Conservation (phyloP, 805 yeast genomes). For the Ogataea naganishii region DNA sequence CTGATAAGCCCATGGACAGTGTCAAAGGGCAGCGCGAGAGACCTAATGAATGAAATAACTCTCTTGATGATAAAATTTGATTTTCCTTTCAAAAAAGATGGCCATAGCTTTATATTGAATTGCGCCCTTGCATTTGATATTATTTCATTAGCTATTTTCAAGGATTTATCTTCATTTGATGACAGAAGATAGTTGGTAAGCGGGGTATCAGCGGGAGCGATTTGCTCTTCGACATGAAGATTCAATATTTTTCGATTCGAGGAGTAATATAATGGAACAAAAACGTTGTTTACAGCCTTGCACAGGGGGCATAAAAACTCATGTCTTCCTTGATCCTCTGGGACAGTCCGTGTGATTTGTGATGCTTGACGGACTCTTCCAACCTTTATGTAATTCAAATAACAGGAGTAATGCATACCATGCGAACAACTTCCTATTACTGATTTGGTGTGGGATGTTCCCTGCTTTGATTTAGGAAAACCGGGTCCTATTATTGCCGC, state of each 20-base stretch:
- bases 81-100: too few relatives aligned
- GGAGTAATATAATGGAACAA: conserved; percentile 67
- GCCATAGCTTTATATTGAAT: too few relatives aligned
- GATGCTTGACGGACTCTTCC: conserved; percentile 42
- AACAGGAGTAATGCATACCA: conserved; percentile 83
- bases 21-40: too few relatives aligned
- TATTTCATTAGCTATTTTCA: too few relatives aligned
- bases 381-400: conserved; percentile 52
- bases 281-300: conserved; percentile 75
- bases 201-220: conserved; percentile 1
- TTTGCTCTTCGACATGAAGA: too few relatives aligned
- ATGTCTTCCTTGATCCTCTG: conserved; percentile 60
- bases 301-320: conserved; percentile 89
- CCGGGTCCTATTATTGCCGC: conserved; percentile 61
- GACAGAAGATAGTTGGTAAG: too few relatives aligned
- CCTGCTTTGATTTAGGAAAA: conserved; percentile 33
- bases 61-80: too few relatives aligned
- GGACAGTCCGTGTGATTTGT: conserved; percentile 75
- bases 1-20: too few relatives aligned
- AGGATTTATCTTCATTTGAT: too few relatives aligned
- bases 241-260: too few relatives aligned
- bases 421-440: conserved; percentile 83
- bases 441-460: conserved; percentile 31
- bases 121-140: too few relatives aligned
- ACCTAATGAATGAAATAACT: too few relatives aligned